Base-by-base conservation (phyloP, 345 rosid species). In the Brassica incana region DNA sequence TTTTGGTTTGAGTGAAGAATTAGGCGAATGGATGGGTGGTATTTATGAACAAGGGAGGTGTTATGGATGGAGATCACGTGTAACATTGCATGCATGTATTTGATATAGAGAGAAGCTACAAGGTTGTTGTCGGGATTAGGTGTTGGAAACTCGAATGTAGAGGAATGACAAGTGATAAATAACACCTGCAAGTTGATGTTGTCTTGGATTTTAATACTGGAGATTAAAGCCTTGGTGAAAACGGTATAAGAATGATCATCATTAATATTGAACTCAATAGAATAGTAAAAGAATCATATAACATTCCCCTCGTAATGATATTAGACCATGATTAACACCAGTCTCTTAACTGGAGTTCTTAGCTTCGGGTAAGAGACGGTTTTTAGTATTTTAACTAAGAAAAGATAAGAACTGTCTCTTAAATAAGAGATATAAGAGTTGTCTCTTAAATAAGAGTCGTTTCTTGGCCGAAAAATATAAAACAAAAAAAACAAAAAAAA, bases 41-140 rank as follows among this genome's bases (percentile, higher is more conserved):
- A 77, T 45, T 76, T 76, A 76, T 58, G 0, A 43, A 27, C 0
- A 7, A 56, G 56, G 15, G 0, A 56, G 12, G 67, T 9, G 64
- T 8, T 56, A 25, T 67, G 79, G 67, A 76, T 67, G 79, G 56
- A 15, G 59, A 75, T 75, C 66, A 74, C 77, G 77, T 74, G 77
- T 65, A 32, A 48, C 6, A 30, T 10, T 7, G 69, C 60, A 63
- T 73, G 69, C 40, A 38, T 38, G 66, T 15, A 12, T 35, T 6
- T 35, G 60, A 20, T 20, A 20, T 20, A 54, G 60, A 54, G 60
- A 54, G 60, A 52, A n/a, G 59, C 64, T 61, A 11, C 5, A 61
- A 61, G 33, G 33, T 23, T 61, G 65, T 61, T 27, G 65, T 25
- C 4, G 33, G 65, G 29, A 61, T 61, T 25, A 61, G 35, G 33